Evolutionary conservation across 202 grass and related monocot genomes (phyloP).

Genomic region (Dendrocalamus latiflorus): DNA sequence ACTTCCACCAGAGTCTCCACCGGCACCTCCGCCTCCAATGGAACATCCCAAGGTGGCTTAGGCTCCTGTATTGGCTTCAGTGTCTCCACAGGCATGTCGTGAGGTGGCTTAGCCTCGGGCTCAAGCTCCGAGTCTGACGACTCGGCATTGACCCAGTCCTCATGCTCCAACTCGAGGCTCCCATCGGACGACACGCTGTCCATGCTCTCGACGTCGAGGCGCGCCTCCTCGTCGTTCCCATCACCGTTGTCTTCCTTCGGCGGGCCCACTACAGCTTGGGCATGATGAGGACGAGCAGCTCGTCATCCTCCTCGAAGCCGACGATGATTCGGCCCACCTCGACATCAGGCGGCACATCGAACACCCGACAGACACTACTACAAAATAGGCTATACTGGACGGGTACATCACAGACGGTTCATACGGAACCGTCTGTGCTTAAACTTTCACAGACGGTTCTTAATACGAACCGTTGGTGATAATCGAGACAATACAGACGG

Average conservation of each 20-base stretch:
- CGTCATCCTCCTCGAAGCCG: constrained; percentile 67
- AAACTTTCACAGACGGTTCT: no score
- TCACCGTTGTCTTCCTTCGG: not conserved
- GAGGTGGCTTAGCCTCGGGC: not conserved
- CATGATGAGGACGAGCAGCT: constrained; percentile 53
- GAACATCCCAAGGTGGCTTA: not conserved
- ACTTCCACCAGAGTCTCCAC: not conserved
- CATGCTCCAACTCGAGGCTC: constrained; percentile 25
- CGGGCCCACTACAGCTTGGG: constrained; percentile 25
- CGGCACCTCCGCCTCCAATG: no score
- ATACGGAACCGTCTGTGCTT: no score
- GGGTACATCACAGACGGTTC: no score
- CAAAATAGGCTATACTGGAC: no score
- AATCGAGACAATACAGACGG: no score
- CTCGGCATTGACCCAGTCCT: constrained; percentile 34
- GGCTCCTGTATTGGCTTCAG: no score
- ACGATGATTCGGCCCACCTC: constrained; percentile 33
- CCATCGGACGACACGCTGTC: not conserved
- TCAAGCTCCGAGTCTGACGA: not conserved
- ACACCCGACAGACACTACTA: constrained; percentile 46
- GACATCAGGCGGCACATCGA: constrained; percentile 43
- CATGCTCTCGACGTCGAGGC: not conserved
- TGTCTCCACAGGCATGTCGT: no score
- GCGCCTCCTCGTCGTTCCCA: no score
- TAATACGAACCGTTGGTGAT: no score